Evolutionary conservation across 2,329 filamentous ascomycete species (phyloP), one percentile per base, ranked within the genome.

Genomic region (Claviceps humidiphila): DNA sequence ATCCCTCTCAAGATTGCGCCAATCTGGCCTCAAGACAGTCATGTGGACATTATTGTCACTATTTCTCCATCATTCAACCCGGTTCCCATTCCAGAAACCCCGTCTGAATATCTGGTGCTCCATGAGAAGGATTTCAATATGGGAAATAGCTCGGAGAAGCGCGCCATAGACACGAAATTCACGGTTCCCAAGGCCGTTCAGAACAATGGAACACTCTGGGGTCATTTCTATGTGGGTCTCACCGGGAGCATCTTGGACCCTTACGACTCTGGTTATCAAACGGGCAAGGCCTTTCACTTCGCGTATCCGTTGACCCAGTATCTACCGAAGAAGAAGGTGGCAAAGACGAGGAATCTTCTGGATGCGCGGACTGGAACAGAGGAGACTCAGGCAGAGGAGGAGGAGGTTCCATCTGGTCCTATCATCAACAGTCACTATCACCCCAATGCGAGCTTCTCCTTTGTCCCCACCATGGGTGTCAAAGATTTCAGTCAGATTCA

Each of bases 121-220:
- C 74, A 87, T 53, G 90, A 97, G 73, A 86, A 82, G 67, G 76
- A 77, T 56, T 97, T 95, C 68, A 80, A 78, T 49, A 74, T 91
- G 52, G 86, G 86, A 55, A 84, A 94, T 68, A 89, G 76, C 64
- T 84, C 81, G 53, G 89, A 97, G 61, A 84, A 78, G 63, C 81
- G 93, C 53, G 76, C 84, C 51, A 77, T 90, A 53, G 83, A 91
- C 59, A 87, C 86, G 6, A 83, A 75, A 40, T 89, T 98, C 64
- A 70, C 75, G 3, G 82, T 97, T 4, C 91, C 93, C 2, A 74
- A 75, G 56, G 75, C 80, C 43, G 89, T 95, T 0, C 90, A 96
- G 73, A 78, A 89, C 59, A 97, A 97, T 65, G 89, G 88, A 38
- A 96, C 91, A 1, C 77, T 98, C 9, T 96, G 88, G 82, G 91